phyloP scores from a whole-genome alignment of 2,329 filamentous ascomycete species.

The Colletotrichum sp. region DNA sequence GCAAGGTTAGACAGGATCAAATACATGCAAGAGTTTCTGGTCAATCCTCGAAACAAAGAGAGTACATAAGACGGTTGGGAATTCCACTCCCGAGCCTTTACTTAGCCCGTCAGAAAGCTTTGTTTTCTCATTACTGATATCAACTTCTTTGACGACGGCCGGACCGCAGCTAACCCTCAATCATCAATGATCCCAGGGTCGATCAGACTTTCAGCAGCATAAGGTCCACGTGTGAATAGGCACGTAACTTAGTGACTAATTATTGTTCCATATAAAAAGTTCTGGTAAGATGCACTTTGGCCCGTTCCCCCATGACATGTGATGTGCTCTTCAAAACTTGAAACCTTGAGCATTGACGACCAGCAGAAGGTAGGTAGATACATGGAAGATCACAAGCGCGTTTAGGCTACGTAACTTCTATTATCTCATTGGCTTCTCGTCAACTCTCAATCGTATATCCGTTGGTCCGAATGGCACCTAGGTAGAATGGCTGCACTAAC shows the following conservation, averaged over 20 bases:
- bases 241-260: not conserved
- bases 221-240: not conserved
- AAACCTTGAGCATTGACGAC: too few species aligned
- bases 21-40: accelerated
- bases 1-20: not conserved
- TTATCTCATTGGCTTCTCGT: not conserved
- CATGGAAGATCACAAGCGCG: not conserved
- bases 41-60: not conserved
- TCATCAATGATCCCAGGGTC: not conserved
- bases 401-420: not conserved
- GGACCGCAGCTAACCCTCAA: not conserved
- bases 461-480: not conserved
- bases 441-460: not conserved
- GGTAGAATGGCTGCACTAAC: not conserved
- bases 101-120: not conserved
- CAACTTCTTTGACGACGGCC: not conserved
- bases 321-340: too few species aligned
- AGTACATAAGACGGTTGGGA: not conserved
- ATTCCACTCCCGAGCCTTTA: not conserved
- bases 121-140: not conserved
- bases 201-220: not conserved
- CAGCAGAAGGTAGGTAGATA: not conserved
- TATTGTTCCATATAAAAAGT: not conserved
- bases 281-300: not conserved
- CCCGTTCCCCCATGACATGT: too few species aligned